Evolutionary conservation across 768 basidiomycete species (phyloP), one percentile per base, ranked within the genome.

Genomic region (Lentinus brumalis): DNA sequence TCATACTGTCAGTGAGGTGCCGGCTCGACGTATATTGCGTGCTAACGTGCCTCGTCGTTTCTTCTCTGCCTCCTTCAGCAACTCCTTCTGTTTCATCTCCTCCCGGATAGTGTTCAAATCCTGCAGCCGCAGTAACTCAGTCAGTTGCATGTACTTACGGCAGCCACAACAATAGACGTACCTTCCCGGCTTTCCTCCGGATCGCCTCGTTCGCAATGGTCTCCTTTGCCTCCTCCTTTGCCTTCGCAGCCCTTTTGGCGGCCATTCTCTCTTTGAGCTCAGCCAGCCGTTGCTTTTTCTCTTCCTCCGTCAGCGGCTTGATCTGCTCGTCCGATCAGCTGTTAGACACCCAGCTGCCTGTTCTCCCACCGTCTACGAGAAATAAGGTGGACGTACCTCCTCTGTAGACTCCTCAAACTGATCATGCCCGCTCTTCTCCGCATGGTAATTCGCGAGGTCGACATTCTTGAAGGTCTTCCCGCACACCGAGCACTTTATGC

Each of bases 341-440:
- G 6, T 35, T 11, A 35, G 35, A 11, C 11, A 35, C 11, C 35
- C 35, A 11, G 35, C 35, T 35, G 35, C 35, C 35, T 11, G 35
- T 35, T 35, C 35, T 35, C 35, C 35, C 35, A 11, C 35, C 21
- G 21, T 42, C 14, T 42, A 31, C 18, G 30, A 38, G 29, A 41
- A 35, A 26, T 65, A 53, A 38, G 45, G 18, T 16, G 35, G 53
- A 50, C 75, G 52, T 50, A 92, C 94, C 82, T 98, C 96, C 69
- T 98, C 95, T 0, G 87, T 92, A 1, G 91, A 94, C 70, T 98
- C 96, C 71, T 97, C 96, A 64, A 98, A 98, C 66, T 95, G 88
- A 73, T 94, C 88, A 71, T 99, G 96, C 0, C 96, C 96, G 66
- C 87, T 92, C 79, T 94, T 94, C 74, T 96, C 94, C 0, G 94